Percentiles rank a stretch among this genome's conserved stretches.
These are phyloP conservation scores for Castanopsis chinensis DNA, from an alignment of 306 rosid species.

Conservation along the genomic window DNA sequence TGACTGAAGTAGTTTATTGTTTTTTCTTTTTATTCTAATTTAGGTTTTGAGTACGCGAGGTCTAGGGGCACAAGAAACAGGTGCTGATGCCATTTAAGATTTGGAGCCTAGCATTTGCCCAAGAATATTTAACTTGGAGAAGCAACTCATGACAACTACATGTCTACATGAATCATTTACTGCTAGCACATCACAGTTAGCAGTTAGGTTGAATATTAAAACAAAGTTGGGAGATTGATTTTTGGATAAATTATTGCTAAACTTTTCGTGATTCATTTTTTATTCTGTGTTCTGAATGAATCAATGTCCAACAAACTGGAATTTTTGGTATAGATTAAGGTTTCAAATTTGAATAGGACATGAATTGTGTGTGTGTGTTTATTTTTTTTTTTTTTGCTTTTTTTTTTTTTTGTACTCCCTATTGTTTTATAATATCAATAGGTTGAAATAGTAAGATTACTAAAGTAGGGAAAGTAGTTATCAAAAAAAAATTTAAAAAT, in stretches of 20 bases:
- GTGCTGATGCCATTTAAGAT: background rate
- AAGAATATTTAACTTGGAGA: background rate
- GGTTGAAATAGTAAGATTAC: too few relatives aligned
- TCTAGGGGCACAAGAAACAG: background rate
- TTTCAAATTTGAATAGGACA: background rate
- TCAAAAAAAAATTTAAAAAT: too few relatives aligned
- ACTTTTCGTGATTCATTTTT: too few relatives aligned
- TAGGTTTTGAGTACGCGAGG: background rate
- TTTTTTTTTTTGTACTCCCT: background rate
- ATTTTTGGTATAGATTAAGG: background rate
- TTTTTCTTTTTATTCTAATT: background rate
- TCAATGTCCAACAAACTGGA: too few relatives aligned
- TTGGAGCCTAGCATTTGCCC: background rate
- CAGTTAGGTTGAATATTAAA: background rate
- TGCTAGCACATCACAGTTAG: background rate
- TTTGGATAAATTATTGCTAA: too few relatives aligned
- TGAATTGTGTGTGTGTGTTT: background rate
- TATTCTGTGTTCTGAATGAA: too few relatives aligned
- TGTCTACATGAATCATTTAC: background rate
- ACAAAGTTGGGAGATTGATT: background rate
- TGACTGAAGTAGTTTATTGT: slow-evolving; percentile 30
- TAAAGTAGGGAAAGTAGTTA: too few relatives aligned
- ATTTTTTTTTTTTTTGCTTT: too few relatives aligned
- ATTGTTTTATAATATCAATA: background rate
- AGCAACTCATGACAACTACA: background rate